Evolutionary conservation across 2,329 filamentous ascomycete genomes (phyloP).

Genomic region (Zymoseptoria brevis): DNA sequence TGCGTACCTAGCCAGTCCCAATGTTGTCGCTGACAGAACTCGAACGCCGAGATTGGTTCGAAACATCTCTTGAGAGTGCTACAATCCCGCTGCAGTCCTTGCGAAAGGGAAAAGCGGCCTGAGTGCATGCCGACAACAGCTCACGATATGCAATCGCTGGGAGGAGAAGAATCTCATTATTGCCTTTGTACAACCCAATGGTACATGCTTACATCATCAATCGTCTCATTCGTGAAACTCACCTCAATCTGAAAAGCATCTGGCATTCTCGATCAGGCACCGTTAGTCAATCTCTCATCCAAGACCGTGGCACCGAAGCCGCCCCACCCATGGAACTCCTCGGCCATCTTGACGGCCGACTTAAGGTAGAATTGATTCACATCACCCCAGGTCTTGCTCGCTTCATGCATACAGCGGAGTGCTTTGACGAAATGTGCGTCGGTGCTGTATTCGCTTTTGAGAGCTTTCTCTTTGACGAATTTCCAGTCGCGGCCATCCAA

Average conservation of each 20-base stretch:
- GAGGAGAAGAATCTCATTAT: not conserved
- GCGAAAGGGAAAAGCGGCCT: not conserved
- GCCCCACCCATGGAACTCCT: constrained; percentile 65
- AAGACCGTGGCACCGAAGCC: constrained; percentile 32
- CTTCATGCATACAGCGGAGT: constrained; percentile 65
- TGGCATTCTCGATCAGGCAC: constrained; percentile 3
- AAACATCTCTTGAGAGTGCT: not conserved
- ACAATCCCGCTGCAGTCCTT: not conserved
- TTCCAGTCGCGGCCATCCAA: constrained; percentile 64
- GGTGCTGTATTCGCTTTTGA: constrained; percentile 58
- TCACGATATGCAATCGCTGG: not conserved
- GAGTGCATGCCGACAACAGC: not conserved
- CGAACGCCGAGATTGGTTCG: not conserved
- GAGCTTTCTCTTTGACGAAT: constrained; percentile 62
- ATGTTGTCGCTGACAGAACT: not conserved
- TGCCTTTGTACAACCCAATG: constrained; percentile 8
- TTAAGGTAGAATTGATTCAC: constrained; percentile 57
- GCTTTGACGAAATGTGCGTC: constrained; percentile 85
- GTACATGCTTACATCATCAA: not conserved
- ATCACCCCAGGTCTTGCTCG: constrained; percentile 67
- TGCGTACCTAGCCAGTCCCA: not conserved
- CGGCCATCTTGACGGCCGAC: constrained; percentile 62
- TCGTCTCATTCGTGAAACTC: constrained; percentile 1
- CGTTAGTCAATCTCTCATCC: constrained; percentile 11
- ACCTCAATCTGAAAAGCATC: constrained; percentile 3